Percentiles rank a stretch among this genome's conserved stretches.
Evolutionary conservation across 495 filamentous ascomycete species (phyloP).

Genomic region (Penicillium coprophilum): DNA sequence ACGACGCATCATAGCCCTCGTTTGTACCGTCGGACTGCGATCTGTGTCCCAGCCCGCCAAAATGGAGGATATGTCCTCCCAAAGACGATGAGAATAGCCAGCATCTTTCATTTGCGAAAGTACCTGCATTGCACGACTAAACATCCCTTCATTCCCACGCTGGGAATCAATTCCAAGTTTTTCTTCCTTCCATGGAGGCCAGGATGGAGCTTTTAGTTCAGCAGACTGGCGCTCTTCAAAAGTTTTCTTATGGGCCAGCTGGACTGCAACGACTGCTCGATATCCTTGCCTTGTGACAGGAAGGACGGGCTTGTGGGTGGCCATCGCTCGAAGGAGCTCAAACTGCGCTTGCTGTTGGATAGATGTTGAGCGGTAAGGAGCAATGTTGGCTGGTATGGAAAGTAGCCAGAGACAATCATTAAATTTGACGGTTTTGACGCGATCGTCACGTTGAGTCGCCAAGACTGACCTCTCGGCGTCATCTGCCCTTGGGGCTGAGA

Average conservation of each 20-base stretch:
- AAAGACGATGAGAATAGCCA: constrained; percentile 54
- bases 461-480: constrained; percentile 4
- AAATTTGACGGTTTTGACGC: constrained; percentile 34
- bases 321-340: constrained; percentile 61
- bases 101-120: constrained; percentile 62
- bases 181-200: constrained; percentile 73
- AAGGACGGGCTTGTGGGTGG: constrained; percentile 52
- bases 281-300: constrained; percentile 62
- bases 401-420: constrained; percentile 58
- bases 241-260: constrained; percentile 66
- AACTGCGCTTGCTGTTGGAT: constrained; percentile 64
- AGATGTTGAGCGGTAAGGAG: constrained; percentile 49
- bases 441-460: constrained; percentile 17
- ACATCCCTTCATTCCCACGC: constrained; percentile 54
- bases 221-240: constrained; percentile 57
- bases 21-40: constrained; percentile 68
- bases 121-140: constrained; percentile 57
- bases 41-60: constrained; percentile 70
- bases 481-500: constrained; percentile 20
- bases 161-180: constrained; percentile 57
- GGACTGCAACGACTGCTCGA: constrained; percentile 56
- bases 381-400: constrained; percentile 48
- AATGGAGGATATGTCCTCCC: constrained; percentile 58
- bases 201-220: constrained; percentile 57
- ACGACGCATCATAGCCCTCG: constrained; percentile 40